Evolutionary conservation across 345 rosid species (phyloP), one percentile per base, ranked within the genome.

Genomic region (Microthlaspi erraticum): DNA sequence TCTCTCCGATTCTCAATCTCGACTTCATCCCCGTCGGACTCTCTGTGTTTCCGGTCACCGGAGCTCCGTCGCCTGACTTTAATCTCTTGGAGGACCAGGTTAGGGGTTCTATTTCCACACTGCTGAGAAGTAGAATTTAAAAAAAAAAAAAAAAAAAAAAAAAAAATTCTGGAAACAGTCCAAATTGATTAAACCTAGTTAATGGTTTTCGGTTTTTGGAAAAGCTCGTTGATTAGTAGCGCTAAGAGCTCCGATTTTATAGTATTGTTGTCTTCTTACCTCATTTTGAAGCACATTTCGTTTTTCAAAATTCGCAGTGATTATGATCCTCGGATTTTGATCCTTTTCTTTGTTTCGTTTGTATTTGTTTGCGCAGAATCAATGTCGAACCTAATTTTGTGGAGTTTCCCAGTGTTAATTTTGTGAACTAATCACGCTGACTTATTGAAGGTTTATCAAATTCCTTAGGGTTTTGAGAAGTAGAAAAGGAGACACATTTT

Each of bases 381-480:
- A 61, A 61, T 61, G 14, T n/a, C 16, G n/a, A 61, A 13, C 13
- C 14, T 62, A n/a, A 29, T 49, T 62, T 62, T 62, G 1, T 42
- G 14, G 17, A 39, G 14, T 18, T 37, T 23, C 26, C 3, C 8
- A 34, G 11, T 43, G 10, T 13, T 43, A 2, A 3, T 41, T 38
- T 11, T 29, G 2, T 7, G 41, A 59, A 13, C 37, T 11, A 7
- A 37, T 13, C 41, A 14, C n/a, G 48, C 10, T 14, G 7, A 2
- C 2, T n/a, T 26, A 32, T 31, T 5, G 3, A 42, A 39, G 46
- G 55, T 42, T 63, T 51, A 31, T 71, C 61, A 70, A 37, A 4
- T 12, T 71, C 34, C 7, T 41, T 72, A 64, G 77, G 77, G 77
- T 64, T 64, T 72, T 56, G 10, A 36, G 41, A 38, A 46, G 18